Conservation (phyloP, 257 asterid species). For the Apocynum venetum region DNA sequence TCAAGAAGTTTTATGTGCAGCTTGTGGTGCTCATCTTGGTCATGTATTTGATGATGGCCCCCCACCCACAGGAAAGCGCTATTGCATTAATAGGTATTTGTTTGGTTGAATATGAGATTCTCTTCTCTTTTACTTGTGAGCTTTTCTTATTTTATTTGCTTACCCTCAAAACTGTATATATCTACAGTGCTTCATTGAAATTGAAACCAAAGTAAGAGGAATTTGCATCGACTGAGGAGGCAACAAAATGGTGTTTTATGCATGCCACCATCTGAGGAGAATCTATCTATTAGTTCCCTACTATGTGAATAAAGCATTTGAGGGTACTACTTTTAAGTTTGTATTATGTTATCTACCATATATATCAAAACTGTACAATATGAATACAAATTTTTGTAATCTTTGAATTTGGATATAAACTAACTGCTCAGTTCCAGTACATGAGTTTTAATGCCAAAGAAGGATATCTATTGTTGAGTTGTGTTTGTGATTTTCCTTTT, state of each 20-base stretch:
- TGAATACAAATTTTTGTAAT: background rate
- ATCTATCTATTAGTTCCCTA: background rate
- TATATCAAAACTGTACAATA: background rate
- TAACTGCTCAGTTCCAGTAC: background rate
- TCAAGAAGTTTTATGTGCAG: conserved; percentile 68
- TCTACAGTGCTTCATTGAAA: conserved; percentile 65
- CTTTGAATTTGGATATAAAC: background rate
- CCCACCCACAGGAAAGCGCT: conserved; percentile 82
- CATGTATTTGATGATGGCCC: conserved; percentile 92
- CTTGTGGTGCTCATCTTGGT: conserved; percentile 93
- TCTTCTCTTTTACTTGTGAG: background rate
- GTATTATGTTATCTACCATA: background rate
- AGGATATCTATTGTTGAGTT: background rate
- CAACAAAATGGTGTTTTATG: background rate
- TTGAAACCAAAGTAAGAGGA: conserved; percentile 43
- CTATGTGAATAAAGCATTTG: background rate
- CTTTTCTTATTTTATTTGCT: background rate
- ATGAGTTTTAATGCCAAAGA: background rate
- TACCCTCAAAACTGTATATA: background rate
- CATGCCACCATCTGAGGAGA: background rate
- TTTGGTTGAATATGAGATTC: background rate
- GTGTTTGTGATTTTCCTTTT: background rate
- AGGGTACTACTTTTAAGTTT: background rate
- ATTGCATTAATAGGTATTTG: conserved; percentile 81
- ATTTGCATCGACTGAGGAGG: background rate